Percentiles rank a stretch among this genome's conserved stretches.
phyloP scores from a whole-genome alignment of 176 grass and related monocot species.

The Cenchrus americanus region DNA sequence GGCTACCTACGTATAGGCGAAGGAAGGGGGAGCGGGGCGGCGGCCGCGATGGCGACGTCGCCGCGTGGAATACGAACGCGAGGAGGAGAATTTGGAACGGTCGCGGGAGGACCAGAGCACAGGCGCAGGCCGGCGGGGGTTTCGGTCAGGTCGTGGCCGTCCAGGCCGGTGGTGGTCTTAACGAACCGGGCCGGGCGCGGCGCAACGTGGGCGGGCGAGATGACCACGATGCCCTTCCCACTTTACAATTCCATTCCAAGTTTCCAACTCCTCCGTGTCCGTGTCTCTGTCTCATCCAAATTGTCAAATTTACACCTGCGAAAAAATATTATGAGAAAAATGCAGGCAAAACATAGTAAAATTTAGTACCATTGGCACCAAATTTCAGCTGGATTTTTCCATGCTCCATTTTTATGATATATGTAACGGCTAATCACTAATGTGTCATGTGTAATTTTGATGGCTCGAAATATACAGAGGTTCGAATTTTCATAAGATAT shows the following conservation, averaged over 20 bases:
- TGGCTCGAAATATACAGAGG: neutral
- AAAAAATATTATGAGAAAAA: too few species aligned
- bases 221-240: constrained; percentile 32
- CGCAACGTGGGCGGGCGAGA: constrained; percentile 48
- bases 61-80: constrained; percentile 30
- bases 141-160: constrained; percentile 3
- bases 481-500: neutral
- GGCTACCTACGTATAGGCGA: neutral
- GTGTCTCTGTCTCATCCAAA: neutral
- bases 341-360: too few species aligned
- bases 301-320: neutral
- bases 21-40: neutral
- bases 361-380: too few species aligned
- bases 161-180: neutral
- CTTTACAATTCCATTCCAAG: neutral
- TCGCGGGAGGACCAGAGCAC: neutral
- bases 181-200: constrained; percentile 24
- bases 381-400: too few species aligned
- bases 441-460: neutral
- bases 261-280: too few species aligned
- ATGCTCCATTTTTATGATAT: too few species aligned
- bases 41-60: constrained; percentile 50
- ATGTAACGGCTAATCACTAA: neutral
- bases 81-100: constrained; percentile 39
- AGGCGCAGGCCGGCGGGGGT: neutral